Evolutionary conservation across 805 yeast genomes (phyloP), one percentile per base, ranked within the genome.

Genomic region (Clavispora carvajalis): DNA sequence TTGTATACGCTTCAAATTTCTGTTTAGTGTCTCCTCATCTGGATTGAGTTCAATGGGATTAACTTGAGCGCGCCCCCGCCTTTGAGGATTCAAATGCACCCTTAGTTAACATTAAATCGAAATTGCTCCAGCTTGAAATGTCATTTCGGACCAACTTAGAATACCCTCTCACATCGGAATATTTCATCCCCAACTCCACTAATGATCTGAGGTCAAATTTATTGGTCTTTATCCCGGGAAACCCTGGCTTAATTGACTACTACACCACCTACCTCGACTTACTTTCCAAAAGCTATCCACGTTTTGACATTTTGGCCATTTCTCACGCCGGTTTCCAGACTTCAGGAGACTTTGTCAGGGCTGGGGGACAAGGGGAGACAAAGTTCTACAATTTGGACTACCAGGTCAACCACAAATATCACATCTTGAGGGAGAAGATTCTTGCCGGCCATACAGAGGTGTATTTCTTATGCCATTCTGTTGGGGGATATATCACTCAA

Each of bases 191-290:
- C 13, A 25, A 41, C 13, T n/a, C 21, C 2, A n/a, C 5, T 1
- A 9, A 18, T 7, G 19, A n/a, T 3, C 23, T 34, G 2, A 28
- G 39, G 10, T 28, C 47, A 3, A 53, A 46, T 17, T 48, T 84
- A 22, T 56, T 83, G 34, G 69, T 79, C 5, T 69, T 83, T 47
- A 68, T 85, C 5, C 91, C 93, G 0, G 93, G 93, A 0, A 85
- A 85, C 49, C 93, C 93, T 0, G 93, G 91, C 0, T 59, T 85
- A 21, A 69, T 79, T 31, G 80, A 79, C 45, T 85, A 74, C 59
- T 85, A 85, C 57, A 65, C 65, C 15, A 74, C 75, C 3, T 82
- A 79, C 51, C 55, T 84, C 22, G 58, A 62, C 10, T 49, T 58
- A 18, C 47, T 80, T 39, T 75, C 74, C 40, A 52, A 54, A 18